Percentiles rank a stretch among this genome's conserved stretches.
Evolutionary conservation across 1,139 yeast species (phyloP).

Genomic region (Barnettozyma hawaiiensis): DNA sequence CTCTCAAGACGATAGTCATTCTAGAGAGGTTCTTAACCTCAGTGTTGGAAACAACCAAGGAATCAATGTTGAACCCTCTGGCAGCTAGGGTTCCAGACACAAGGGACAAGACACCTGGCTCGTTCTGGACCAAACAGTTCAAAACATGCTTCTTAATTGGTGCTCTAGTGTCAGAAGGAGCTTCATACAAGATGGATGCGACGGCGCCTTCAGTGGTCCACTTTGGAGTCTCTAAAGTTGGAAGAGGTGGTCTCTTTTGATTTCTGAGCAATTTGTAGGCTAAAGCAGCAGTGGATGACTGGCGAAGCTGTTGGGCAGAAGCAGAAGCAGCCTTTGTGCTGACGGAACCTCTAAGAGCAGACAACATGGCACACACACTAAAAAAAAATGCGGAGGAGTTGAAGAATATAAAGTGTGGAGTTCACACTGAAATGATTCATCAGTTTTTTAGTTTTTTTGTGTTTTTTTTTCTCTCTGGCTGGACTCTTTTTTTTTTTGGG

Average conservation of each 20-base stretch:
- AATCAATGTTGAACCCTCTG: conserved; percentile 95
- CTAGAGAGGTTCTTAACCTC: conserved; percentile 93
- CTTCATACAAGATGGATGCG: conserved; percentile 88
- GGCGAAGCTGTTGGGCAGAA: conserved; percentile 9
- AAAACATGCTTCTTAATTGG: conserved; percentile 81
- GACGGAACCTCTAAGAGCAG: conserved; percentile 3
- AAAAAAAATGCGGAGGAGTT: not conserved
- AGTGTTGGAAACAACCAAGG: conserved; percentile 92
- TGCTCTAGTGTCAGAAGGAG: conserved; percentile 65
- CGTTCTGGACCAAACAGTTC: conserved; percentile 96
- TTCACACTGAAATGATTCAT: conserved; percentile 4
- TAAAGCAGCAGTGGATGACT: conserved; percentile 83
- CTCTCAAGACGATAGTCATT: conserved; percentile 93
- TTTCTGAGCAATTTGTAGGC: conserved; percentile 88
- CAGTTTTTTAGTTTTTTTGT: too few species aligned
- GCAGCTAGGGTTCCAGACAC: conserved; percentile 96
- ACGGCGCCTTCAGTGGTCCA: conserved; percentile 97
- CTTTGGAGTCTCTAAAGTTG: conserved; percentile 89
- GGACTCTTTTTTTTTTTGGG: too few species aligned
- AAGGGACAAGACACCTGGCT: conserved; percentile 93
- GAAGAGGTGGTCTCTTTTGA: conserved; percentile 84
- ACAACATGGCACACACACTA: conserved; percentile 4
- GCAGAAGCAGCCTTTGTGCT: not conserved
- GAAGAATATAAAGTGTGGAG: conserved; percentile 2
- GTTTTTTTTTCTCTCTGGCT: too few species aligned